phyloP scores from a whole-genome alignment of 768 basidiomycete species.

The Mycena rebaudengoi region DNA sequence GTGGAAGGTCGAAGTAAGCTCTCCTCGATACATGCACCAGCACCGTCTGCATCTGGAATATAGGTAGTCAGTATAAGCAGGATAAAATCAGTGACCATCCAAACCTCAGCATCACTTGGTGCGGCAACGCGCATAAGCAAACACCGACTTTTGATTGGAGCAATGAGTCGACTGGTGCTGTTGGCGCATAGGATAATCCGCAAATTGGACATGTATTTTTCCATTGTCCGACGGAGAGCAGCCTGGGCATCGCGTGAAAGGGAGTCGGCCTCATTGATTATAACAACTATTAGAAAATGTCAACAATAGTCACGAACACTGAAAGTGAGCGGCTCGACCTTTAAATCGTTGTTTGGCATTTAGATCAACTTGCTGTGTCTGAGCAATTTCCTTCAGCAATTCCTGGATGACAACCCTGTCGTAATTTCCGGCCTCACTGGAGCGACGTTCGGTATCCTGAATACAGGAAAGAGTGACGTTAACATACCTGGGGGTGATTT shows the following conservation, averaged over 20 bases:
- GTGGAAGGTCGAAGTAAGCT: slow-evolving; percentile 84
- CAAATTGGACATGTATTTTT: slow-evolving; percentile 99
- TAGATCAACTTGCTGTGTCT: slow-evolving; percentile 97
- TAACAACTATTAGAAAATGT: slow-evolving; percentile 70
- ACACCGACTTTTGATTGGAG: slow-evolving; percentile 96
- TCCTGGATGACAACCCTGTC: slow-evolving; percentile 97
- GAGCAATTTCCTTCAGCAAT: slow-evolving; percentile 96
- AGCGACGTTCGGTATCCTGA: background rate
- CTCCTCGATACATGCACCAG: slow-evolving; percentile 81
- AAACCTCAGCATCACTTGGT: slow-evolving; percentile 79
- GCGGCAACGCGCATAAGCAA: slow-evolving; percentile 93
- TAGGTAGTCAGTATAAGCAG: background rate
- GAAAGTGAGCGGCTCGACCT: slow-evolving; percentile 56
- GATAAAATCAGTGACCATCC: slow-evolving; percentile 8
- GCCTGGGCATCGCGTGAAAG: slow-evolving; percentile 97
- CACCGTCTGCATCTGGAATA: slow-evolving; percentile 78
- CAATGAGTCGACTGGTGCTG: slow-evolving; percentile 94
- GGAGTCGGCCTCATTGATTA: slow-evolving; percentile 97
- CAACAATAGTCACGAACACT: background rate
- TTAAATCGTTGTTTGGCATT: slow-evolving; percentile 97
- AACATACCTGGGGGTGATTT: slow-evolving; percentile 92
- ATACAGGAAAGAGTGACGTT: background rate
- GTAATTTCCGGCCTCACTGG: slow-evolving; percentile 94
- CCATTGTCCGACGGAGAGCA: slow-evolving; percentile 96
- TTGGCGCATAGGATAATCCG: slow-evolving; percentile 96